Conservation (phyloP, 441 rosid genomes). For the Pelargonium cotyledonis region DNA sequence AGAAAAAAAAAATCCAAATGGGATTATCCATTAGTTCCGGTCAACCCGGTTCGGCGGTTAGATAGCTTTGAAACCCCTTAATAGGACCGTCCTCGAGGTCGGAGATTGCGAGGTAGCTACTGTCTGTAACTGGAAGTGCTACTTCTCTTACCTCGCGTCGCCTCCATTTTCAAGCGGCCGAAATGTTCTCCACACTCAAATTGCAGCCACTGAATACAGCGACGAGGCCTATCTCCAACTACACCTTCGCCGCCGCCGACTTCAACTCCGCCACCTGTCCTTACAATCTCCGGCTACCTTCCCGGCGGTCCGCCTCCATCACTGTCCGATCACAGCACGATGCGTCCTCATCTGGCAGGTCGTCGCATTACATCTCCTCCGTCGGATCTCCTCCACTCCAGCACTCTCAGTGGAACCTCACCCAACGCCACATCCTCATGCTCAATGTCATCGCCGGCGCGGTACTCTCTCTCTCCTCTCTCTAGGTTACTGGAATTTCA, state of each 20-base stretch:
- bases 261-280: neutral
- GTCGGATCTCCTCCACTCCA: slow-evolving; percentile 51
- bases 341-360: slow-evolving; percentile 28
- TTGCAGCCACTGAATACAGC: slow-evolving; percentile 19
- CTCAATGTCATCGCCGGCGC: slow-evolving; percentile 63
- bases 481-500: neutral
- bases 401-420: slow-evolving; percentile 49
- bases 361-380: slow-evolving; percentile 38
- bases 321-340: slow-evolving; percentile 27
- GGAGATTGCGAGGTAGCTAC: neutral
- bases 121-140: neutral
- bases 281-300: slow-evolving; percentile 22
- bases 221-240: neutral
- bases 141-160: neutral
- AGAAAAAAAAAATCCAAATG: too few species aligned
- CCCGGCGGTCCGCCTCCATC: slow-evolving; percentile 19
- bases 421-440: slow-evolving; percentile 53
- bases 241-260: slow-evolving; percentile 1
- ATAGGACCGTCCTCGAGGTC: neutral
- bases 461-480: slow-evolving; percentile 25
- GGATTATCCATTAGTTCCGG: too few species aligned
- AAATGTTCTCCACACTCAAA: slow-evolving; percentile 30
- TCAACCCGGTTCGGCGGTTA: too few species aligned
- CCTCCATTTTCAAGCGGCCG: neutral
- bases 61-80: too few species aligned